These are phyloP conservation scores for Priceomyces haplophilus DNA, from an alignment of 805 yeast species.

Conservation along the genomic window DNA sequence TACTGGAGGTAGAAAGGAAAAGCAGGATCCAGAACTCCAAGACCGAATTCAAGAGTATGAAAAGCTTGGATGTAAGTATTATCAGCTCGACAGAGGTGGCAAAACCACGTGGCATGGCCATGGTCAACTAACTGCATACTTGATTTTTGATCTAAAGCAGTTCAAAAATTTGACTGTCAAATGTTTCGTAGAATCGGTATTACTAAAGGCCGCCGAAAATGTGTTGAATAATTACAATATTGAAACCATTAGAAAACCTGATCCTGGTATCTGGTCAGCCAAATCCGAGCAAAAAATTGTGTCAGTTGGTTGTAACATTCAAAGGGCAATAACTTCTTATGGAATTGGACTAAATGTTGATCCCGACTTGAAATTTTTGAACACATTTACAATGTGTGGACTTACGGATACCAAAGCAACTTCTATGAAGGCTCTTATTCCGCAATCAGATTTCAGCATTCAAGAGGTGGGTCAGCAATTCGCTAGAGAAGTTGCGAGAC, in stretches of 20 bases:
- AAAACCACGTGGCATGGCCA: constrained; percentile 96
- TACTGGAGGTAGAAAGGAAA: constrained; percentile 88
- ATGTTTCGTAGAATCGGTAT: constrained; percentile 59
- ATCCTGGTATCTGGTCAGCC: constrained; percentile 88
- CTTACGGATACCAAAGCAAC: constrained; percentile 51
- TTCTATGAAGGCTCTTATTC: constrained; percentile 24
- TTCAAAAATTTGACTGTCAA: constrained; percentile 56
- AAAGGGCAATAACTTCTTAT: constrained; percentile 81
- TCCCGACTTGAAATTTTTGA: constrained; percentile 71
- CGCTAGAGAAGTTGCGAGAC: constrained; percentile 36
- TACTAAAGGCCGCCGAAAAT: constrained; percentile 56
- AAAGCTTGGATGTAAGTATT: constrained; percentile 52
- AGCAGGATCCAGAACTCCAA: constrained; percentile 41
- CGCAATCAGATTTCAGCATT: constrained; percentile 11
- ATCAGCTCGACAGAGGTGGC: constrained; percentile 90
- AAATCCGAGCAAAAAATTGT: constrained; percentile 62
- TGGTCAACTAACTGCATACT: constrained; percentile 87
- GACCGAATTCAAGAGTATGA: constrained; percentile 26
- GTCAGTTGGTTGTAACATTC: constrained; percentile 84
- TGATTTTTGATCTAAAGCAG: constrained; percentile 60
- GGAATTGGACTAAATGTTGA: constrained; percentile 80
- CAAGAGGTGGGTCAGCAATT: constrained; percentile 31
- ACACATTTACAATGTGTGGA: constrained; percentile 82
- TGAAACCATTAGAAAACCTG: constrained; percentile 50
- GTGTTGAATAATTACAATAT: constrained; percentile 43